Base-by-base conservation (phyloP, 2,329 filamentous ascomycete genomes). In the Sclerotinia glacialis region DNA sequence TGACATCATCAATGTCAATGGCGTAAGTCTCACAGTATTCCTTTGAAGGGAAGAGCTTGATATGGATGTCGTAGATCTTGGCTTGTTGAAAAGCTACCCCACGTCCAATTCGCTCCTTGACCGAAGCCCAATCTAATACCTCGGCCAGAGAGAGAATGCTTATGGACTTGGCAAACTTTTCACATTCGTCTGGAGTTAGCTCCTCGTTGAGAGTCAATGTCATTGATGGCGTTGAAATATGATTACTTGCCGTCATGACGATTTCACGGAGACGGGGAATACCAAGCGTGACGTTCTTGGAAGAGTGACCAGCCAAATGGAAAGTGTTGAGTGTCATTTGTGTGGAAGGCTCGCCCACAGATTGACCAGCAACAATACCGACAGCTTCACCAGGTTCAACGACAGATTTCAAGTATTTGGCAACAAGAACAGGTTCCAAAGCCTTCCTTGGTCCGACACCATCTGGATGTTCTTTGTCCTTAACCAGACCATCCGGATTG, bases 301-400 rank as follows among this genome's bases (percentile, higher is more conserved):
- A 90, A 26, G 95, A 93, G 82, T 98, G 94, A 76, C 95, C 95
- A 78, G 95, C 95, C 86, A 99, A 91, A 85, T 99, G 95, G 86
- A 99, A 99, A 37, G 96, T 99, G 80, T 99, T 99, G 65, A 99
- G 82, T 9, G 96, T 99, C 96, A 99, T 99, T 78, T 99, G 95
- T 14, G 95, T 99, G 2, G 93, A 97, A 11, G 96, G 95, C 77
- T 99, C 96, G 76, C 95, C 95, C 52, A 99, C 89, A 42, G 94
- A 98, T 79, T 99, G 95, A 12, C 93, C 93, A 61, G 96, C 96
- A 67, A 99, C 92, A 70, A 99, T 96, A 71, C 95, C 95, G 34
- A 99, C 93, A 34, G 95, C 94, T 80, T 99, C 96, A 55, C 95
- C 95, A 37, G 95, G 92, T 74, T 99, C 94, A 31, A 97, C 90